Conservation (phyloP, 2,329 filamentous ascomycete genomes). For the Tympanopsis confertula region DNA sequence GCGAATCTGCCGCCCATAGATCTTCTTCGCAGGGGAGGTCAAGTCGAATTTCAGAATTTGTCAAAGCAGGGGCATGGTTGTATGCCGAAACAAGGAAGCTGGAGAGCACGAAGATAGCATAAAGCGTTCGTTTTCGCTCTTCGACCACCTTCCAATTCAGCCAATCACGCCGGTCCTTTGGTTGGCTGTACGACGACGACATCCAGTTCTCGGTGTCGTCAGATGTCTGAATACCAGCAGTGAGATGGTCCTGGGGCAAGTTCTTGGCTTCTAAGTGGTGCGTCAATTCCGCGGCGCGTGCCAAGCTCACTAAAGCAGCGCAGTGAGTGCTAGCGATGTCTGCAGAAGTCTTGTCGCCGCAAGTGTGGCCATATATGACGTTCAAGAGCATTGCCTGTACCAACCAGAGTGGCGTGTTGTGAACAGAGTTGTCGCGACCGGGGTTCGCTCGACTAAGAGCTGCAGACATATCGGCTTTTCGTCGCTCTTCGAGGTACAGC, state of each 20-base stretch:
- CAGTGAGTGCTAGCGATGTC: slow-evolving; percentile 90
- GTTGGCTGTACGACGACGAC: slow-evolving; percentile 26
- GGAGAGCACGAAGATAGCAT: slow-evolving; percentile 80
- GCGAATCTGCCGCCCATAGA: slow-evolving; percentile 72
- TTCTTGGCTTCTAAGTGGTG: background rate
- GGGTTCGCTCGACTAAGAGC: slow-evolving; percentile 33
- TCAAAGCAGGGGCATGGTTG: slow-evolving; percentile 80
- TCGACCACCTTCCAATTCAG: slow-evolving; percentile 77
- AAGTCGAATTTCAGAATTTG: slow-evolving; percentile 84
- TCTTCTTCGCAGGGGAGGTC: slow-evolving; percentile 90
- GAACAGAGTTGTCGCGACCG: slow-evolving; percentile 46
- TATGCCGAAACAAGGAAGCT: slow-evolving; percentile 85
- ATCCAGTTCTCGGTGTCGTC: slow-evolving; percentile 36
- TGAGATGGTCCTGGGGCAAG: slow-evolving; percentile 6
- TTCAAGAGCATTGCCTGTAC: slow-evolving; percentile 96
- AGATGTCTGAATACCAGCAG: slow-evolving; percentile 39
- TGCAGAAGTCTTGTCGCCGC: slow-evolving; percentile 77
- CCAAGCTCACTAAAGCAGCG: slow-evolving; percentile 79
- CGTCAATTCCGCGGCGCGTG: slow-evolving; percentile 69
- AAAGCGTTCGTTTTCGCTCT: slow-evolving; percentile 86
- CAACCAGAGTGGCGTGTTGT: slow-evolving; percentile 75
- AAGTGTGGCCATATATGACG: slow-evolving; percentile 90
- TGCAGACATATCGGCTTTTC: slow-evolving; percentile 66
- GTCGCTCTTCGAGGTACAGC: slow-evolving; percentile 79
- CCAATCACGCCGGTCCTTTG: slow-evolving; percentile 65